A percentile compares a stretch with the other conserved stretches of the same genome.
Conservation (phyloP, 257 asterid species). For the Henckelia pumila region DNA sequence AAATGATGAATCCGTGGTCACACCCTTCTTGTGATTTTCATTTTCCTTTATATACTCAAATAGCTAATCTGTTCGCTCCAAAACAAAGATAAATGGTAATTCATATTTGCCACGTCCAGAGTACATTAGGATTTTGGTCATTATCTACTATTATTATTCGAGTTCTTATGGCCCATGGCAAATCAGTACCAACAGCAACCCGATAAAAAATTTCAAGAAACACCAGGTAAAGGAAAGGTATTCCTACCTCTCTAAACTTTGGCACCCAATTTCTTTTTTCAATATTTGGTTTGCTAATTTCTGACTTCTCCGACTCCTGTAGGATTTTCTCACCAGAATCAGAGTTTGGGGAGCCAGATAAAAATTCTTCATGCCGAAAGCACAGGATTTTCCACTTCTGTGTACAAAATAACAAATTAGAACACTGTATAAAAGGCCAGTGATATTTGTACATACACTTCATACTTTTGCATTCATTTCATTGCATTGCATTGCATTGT, state of each 20-base stretch:
- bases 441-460: conserved; percentile 5
- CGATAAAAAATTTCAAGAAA: conserved; percentile 15
- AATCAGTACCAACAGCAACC: conserved; percentile 20
- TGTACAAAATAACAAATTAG: conserved; percentile 20
- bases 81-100: background rate
- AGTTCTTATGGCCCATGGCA: conserved; percentile 2
- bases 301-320: conserved; percentile 44
- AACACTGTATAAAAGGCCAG: background rate
- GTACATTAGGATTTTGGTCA: conserved; percentile 6
- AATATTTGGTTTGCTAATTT: conserved; percentile 36
- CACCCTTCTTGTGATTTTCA: background rate
- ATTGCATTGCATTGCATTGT: background rate
- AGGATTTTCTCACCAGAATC: conserved; percentile 50
- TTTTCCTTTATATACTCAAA: background rate
- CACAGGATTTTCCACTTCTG: conserved; percentile 73
- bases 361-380: conserved; percentile 64
- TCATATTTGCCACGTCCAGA: conserved; percentile 13
- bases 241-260: conserved; percentile 47
- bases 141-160: conserved; percentile 8
- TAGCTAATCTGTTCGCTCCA: conserved; percentile 4
- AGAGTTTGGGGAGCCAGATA: conserved; percentile 42
- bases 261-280: conserved; percentile 41
- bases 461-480: conserved; percentile 17
- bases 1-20: conserved; percentile 12
- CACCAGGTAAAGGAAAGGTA: conserved; percentile 18